Evolutionary conservation across 75 land plant species (phyloP).

Genomic region (Pinus tabuliformis): DNA sequence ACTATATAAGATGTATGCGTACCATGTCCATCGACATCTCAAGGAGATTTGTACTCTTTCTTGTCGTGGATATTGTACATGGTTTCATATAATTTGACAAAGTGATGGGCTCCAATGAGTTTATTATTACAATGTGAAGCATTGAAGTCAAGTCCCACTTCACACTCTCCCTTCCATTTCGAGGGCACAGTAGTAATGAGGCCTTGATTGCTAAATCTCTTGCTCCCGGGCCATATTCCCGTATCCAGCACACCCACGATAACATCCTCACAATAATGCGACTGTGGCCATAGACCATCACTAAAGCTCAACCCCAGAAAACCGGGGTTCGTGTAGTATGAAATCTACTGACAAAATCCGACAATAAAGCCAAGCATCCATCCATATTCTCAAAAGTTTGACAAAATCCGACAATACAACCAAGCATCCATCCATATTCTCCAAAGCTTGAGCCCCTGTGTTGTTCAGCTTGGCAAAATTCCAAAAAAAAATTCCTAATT

Average conservation of each 20-base stretch:
- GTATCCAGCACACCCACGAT: conserved; percentile 50
- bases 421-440: conserved; percentile 30
- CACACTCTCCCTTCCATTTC: conserved; percentile 19
- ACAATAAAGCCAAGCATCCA: too few species aligned
- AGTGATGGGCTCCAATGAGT: conserved; percentile 20
- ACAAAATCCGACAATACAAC: conserved; percentile 3
- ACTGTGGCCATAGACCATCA: conserved; percentile 32
- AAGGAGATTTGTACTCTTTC: conserved; percentile 26
- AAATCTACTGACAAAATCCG: conserved; percentile 17
- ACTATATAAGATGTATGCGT: conserved; percentile 33
- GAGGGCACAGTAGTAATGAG: conserved; percentile 20
- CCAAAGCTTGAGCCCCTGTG: conserved; percentile 29
- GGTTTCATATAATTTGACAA: not conserved
- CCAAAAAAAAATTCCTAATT: too few species aligned
- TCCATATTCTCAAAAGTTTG: too few species aligned
- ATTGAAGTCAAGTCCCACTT: conserved; percentile 32
- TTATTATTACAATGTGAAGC: conserved; percentile 47
- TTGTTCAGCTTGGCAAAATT: conserved; percentile 24
- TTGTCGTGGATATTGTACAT: conserved; percentile 3
- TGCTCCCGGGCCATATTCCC: conserved; percentile 49
- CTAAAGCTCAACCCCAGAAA: conserved; percentile 37
- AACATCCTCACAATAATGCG: conserved; percentile 30
- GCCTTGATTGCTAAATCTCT: conserved; percentile 28
- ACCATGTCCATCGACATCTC: conserved; percentile 36
- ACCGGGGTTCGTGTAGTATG: conserved; percentile 50